phyloP scores from a whole-genome alignment of 257 asterid genomes.

The Solanum sitiens region DNA sequence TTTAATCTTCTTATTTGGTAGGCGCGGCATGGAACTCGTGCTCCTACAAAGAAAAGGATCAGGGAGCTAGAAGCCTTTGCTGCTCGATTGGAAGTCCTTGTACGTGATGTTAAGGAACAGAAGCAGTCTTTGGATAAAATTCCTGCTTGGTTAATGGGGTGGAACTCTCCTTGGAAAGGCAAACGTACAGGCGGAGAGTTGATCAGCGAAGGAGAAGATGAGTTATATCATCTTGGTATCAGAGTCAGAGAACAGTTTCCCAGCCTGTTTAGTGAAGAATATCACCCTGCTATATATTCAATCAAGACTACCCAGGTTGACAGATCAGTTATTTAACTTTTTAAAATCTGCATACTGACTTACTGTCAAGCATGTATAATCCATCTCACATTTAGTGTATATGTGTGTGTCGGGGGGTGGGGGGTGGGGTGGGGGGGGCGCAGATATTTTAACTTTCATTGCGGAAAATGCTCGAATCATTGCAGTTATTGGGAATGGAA shows the following conservation, averaged over 20 bases:
- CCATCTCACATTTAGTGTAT: not conserved
- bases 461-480: not conserved
- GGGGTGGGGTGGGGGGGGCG: not conserved
- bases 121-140: conserved; percentile 32
- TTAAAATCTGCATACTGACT: not conserved
- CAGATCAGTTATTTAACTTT: not conserved
- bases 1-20: conserved; percentile 7
- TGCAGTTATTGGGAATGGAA: not conserved
- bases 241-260: conserved; percentile 74
- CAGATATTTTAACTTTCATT: not conserved
- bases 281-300: conserved; percentile 85
- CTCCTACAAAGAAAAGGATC: conserved; percentile 91
- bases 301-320: conserved; percentile 86
- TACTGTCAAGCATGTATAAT: not conserved
- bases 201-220: conserved; percentile 72
- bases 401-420: not conserved
- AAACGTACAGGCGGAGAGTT: conserved; percentile 83
- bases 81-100: conserved; percentile 38
- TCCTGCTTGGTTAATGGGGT: conserved; percentile 72
- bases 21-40: conserved; percentile 99
- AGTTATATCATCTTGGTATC: conserved; percentile 71
- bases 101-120: conserved; percentile 38
- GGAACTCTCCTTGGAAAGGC: conserved; percentile 95
- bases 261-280: conserved; percentile 57
- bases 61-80: conserved; percentile 57